phyloP scores from a whole-genome alignment of 2,329 filamentous ascomycete genomes.

The Dothiorella sarmentorum region DNA sequence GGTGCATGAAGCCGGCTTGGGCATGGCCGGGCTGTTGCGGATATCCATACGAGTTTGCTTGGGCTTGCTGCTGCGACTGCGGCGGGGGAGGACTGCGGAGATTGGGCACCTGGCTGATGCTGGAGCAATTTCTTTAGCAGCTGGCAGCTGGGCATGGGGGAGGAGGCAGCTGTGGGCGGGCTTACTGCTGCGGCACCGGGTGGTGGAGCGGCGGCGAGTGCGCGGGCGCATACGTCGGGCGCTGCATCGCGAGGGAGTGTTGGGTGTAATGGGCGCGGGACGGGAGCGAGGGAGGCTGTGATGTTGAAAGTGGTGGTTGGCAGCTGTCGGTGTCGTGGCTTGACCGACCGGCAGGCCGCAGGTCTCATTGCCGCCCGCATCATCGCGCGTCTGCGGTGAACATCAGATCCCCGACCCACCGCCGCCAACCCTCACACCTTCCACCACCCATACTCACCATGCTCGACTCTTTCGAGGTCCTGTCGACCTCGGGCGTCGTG shows the following conservation, averaged over 20 bases:
- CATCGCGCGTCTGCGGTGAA: constrained; percentile 16
- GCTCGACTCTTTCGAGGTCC: constrained; percentile 94
- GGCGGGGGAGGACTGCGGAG: constrained; percentile 90
- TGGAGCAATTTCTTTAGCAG: constrained; percentile 9
- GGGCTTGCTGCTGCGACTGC: constrained; percentile 68
- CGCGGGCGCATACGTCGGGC: constrained; percentile 70
- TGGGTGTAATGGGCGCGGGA: not conserved
- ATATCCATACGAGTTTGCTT: constrained; percentile 67
- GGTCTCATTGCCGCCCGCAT: constrained; percentile 6
- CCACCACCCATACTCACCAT: constrained; percentile 49
- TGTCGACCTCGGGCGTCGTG: constrained; percentile 94
- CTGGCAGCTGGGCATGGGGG: not conserved
- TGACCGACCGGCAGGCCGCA: no score
- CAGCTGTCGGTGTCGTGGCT: constrained; percentile 9
- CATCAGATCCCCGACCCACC: not conserved
- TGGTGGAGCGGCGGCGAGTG: constrained; percentile 82
- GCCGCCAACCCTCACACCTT: constrained; percentile 10
- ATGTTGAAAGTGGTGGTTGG: not conserved
- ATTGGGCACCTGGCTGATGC: constrained; percentile 90
- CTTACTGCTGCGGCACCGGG: constrained; percentile 15
- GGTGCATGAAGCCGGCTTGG: constrained; percentile 38
- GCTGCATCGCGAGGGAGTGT: constrained; percentile 65
- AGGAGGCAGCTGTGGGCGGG: not conserved
- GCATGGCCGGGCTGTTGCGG: constrained; percentile 60
- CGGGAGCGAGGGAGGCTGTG: not conserved